Percentiles rank a stretch among this genome's conserved stretches.
Conservation (phyloP, 2,329 filamentous ascomycete species). For the Diplodia mutila region DNA sequence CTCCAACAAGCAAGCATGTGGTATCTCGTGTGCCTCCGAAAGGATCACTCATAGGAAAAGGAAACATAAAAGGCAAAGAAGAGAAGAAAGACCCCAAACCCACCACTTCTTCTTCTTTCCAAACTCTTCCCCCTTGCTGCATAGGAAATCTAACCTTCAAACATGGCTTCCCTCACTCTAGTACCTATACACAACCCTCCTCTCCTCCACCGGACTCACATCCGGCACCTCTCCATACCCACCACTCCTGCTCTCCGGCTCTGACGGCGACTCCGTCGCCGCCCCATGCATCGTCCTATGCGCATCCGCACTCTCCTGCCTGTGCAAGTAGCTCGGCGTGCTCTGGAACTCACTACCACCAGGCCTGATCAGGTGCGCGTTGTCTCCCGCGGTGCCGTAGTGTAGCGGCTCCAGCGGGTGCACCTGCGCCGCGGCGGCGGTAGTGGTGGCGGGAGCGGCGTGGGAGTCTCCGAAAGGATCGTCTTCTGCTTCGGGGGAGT, state of each 20-base stretch:
- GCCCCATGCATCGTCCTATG: conserved; percentile 53
- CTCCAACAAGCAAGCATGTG: background rate
- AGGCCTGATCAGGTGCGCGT: conserved; percentile 18
- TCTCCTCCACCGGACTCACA: conserved; percentile 27
- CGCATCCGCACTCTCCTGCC: conserved; percentile 49
- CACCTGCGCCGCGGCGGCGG: background rate
- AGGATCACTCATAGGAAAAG: background rate
- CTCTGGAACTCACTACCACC: conserved; percentile 33
- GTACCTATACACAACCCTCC: conserved; percentile 20
- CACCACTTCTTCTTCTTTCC: background rate
- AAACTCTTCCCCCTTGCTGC: background rate
- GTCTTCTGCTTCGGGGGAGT: background rate
- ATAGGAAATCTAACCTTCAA: background rate
- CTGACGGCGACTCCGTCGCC: background rate
- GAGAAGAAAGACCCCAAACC: background rate
- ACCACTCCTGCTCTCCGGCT: background rate
- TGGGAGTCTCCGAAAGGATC: conserved; percentile 49
- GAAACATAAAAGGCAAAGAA: background rate
- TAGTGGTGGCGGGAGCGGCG: background rate
- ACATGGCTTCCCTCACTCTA: background rate
- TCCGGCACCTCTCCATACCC: conserved; percentile 1
- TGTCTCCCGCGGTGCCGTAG: conserved; percentile 21
- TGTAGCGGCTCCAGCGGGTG: conserved; percentile 19
- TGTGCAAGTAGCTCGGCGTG: conserved; percentile 48
- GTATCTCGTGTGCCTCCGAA: conserved; percentile 16